phyloP scores from a whole-genome alignment of 495 filamentous ascomycete genomes.

The Recurvomyces mirabilis region DNA sequence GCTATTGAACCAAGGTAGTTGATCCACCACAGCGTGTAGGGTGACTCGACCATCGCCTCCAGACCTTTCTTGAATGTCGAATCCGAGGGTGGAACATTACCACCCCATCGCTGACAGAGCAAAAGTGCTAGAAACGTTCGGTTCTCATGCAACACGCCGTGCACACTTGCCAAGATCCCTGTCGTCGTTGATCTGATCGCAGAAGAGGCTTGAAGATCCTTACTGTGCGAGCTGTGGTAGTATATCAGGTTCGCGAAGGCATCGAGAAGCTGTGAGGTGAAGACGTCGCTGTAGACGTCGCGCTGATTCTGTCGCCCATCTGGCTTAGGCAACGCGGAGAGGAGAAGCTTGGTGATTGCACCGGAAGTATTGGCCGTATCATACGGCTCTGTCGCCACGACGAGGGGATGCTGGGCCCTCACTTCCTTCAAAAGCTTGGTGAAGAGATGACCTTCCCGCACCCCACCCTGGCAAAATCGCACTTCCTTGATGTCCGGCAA shows the following conservation, averaged over 20 bases:
- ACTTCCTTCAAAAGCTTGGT: constrained; percentile 47
- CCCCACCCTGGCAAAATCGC: constrained; percentile 75
- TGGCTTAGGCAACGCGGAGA: constrained; percentile 32
- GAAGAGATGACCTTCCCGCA: constrained; percentile 72
- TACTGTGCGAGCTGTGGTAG: constrained; percentile 40
- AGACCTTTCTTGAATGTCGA: constrained; percentile 26
- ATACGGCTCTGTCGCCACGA: constrained; percentile 45
- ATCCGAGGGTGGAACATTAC: constrained; percentile 47
- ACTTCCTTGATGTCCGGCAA: constrained; percentile 61
- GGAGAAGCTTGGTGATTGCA: constrained; percentile 27
- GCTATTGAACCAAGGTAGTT: constrained; percentile 49
- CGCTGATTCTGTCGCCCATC: constrained; percentile 22
- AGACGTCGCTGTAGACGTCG: constrained; percentile 23
- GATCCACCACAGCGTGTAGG: constrained; percentile 48
- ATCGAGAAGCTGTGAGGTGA: constrained; percentile 36
- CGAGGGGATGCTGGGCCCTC: constrained; percentile 53
- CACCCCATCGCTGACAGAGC: constrained; percentile 67
- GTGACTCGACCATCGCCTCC: constrained; percentile 35
- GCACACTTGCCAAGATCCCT: constrained; percentile 50
- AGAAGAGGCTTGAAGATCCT: constrained; percentile 47
- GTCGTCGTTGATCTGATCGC: constrained; percentile 63
- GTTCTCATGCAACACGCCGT: constrained; percentile 61
- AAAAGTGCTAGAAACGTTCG: constrained; percentile 62
- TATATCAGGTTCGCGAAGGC: constrained; percentile 40
- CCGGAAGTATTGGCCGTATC: constrained; percentile 33